Percentiles rank a stretch among this genome's conserved stretches.
Conservation (phyloP, 176 grass and related monocot genomes). For the Puccinellia tenuiflora region DNA sequence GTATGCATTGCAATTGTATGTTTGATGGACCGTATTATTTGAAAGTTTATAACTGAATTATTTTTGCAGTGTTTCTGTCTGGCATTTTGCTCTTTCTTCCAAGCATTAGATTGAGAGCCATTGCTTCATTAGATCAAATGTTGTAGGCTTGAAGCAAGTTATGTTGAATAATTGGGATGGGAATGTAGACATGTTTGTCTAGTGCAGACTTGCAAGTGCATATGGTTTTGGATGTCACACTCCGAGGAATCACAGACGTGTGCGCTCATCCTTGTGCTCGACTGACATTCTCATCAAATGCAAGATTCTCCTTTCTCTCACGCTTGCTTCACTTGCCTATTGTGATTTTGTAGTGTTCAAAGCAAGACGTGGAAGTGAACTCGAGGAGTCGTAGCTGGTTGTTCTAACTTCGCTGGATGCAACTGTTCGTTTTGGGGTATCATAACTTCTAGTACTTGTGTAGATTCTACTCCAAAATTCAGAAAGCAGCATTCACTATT, state of each 20-base stretch:
- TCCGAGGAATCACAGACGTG: neutral
- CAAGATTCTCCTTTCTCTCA: neutral
- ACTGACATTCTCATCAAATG: neutral
- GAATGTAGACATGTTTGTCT: neutral
- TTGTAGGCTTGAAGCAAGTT: conserved; percentile 21
- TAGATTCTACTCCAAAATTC: neutral
- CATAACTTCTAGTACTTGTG: neutral
- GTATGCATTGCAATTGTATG: neutral
- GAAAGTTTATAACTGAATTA: conserved; percentile 2
- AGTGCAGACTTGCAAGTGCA: neutral
- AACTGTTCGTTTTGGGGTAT: neutral
- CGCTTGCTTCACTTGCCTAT: neutral
- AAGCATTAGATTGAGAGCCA: neutral
- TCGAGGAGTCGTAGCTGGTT: neutral
- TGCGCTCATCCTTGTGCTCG: neutral
- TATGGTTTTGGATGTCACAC: neutral
- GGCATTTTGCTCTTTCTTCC: conserved; percentile 28
- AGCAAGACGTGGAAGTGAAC: neutral
- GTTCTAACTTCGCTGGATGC: neutral
- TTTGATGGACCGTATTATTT: neutral
- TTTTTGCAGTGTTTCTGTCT: conserved; percentile 11
- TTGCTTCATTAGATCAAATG: conserved; percentile 17
- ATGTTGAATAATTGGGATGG: neutral
- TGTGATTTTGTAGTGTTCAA: neutral
- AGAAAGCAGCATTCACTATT: too few relatives aligned